Evolutionary conservation across 305 asterid species (phyloP), one percentile per base, ranked within the genome.

Genomic region (Solanum hybrid): DNA sequence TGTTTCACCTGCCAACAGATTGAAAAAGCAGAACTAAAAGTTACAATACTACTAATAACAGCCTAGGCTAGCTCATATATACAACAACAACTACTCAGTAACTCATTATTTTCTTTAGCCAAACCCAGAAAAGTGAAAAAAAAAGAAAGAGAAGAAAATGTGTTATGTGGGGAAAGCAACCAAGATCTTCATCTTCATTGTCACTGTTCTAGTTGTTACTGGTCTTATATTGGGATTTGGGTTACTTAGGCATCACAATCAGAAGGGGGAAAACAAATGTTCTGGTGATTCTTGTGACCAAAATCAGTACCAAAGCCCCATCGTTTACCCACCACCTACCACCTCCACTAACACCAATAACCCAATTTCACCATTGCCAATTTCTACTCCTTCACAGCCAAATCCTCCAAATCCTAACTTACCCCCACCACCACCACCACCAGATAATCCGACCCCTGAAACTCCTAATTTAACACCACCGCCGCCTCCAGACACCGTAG

Each of bases 151-250:
- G 57, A 26, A 37, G 27, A 93, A 89, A 89, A 93, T 96, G 96
- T 95, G 98, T 20, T 97, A 95, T 90, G 95, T 97, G 33, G 99
- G 99, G 22, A 97, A 97, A 91, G 99, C 99, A 26, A 97, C 99
- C 88, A 97, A 96, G 96, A 97, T 97, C 96, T 97, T 97, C 98
- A 93, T 97, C 92, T 94, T 95, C 96, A 94, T 97, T 3, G 93
- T 95, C 89, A 92, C 96, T 1, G 95, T 89, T 41, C 87, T 95
- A 14, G 94, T 92, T 2, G 93, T 97, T 24, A 92, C 95, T 39
- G 98, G 96, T 10, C 94, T 97, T 33, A 87, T 95, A 22, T 79
- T 95, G 80, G 99, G 98, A 79, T 94, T 96, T 24, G 93, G 94
- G 34, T 77, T 97, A 10, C 90, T 94, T 65, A 88, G 90, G 78